Evolutionary conservation across 2,329 filamentous ascomycete species (phyloP).

Genomic region (Aspergillus amoenus): DNA sequence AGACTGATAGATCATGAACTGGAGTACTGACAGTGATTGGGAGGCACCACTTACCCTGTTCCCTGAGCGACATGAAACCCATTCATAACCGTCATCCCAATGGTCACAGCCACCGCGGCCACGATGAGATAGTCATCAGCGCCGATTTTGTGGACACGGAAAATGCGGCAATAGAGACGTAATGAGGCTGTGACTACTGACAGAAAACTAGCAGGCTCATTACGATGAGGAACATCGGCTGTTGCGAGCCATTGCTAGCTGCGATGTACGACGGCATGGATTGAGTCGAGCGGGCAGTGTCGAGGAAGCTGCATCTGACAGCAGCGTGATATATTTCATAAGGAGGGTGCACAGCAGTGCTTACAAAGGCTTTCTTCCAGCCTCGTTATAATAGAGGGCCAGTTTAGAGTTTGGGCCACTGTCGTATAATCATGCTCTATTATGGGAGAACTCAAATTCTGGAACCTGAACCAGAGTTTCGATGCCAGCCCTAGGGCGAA

Average conservation of each 20-base stretch:
- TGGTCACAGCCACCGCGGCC: conserved; percentile 2
- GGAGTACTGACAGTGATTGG: background rate
- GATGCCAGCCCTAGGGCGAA: background rate
- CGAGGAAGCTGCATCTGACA: background rate
- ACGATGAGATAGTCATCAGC: conserved; percentile 14
- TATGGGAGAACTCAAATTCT: background rate
- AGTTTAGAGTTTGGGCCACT: background rate
- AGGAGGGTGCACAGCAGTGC: background rate
- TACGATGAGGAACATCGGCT: conserved; percentile 12
- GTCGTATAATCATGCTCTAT: background rate
- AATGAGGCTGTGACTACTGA: conserved; percentile 8
- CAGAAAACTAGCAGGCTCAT: conserved; percentile 8
- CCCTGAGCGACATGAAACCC: conserved; percentile 11
- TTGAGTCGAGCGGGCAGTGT: background rate
- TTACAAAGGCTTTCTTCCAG: background rate
- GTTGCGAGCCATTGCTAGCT: conserved; percentile 12
- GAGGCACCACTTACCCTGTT: conserved; percentile 1
- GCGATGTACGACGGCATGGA: conserved; percentile 10
- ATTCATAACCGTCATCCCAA: conserved; percentile 15
- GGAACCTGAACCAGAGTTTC: background rate
- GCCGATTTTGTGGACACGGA: conserved; percentile 10
- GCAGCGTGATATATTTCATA: background rate
- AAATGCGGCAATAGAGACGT: conserved; percentile 8
- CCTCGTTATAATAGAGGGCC: background rate
- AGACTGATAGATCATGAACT: background rate